These are phyloP conservation scores for Blastobotrys ciferrii DNA, from an alignment of 1,139 yeast species.

Conservation along the genomic window DNA sequence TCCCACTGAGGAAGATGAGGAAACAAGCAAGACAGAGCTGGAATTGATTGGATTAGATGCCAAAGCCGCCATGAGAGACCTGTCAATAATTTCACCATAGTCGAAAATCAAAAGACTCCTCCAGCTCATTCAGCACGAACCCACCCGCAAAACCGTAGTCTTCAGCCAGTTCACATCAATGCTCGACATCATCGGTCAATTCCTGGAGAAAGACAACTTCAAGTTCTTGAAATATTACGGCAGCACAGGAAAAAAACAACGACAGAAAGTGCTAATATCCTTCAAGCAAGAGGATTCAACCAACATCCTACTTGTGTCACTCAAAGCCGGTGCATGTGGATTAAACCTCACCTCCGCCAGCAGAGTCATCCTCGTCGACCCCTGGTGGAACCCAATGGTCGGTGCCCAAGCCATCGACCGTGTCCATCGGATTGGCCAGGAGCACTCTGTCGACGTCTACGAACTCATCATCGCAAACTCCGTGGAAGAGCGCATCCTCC, in stretches of 20 bases:
- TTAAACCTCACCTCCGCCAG: constrained; percentile 56
- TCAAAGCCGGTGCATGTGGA: constrained; percentile 59
- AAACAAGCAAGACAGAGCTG: background rate
- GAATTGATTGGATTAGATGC: too few relatives aligned
- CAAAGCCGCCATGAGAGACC: too few relatives aligned
- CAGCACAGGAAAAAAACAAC: constrained; percentile 39
- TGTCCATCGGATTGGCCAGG: constrained; percentile 61
- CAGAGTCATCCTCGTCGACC: constrained; percentile 56
- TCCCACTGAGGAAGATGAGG: constrained; percentile 18
- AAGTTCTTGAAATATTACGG: constrained; percentile 48
- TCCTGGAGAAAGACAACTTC: constrained; percentile 40
- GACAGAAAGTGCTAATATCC: constrained; percentile 41
- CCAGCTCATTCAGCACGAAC: constrained; percentile 37
- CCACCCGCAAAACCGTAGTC: constrained; percentile 50
- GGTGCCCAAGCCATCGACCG: constrained; percentile 62
- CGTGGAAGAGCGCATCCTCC: constrained; percentile 51
- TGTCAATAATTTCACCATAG: too few relatives aligned
- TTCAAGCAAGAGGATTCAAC: constrained; percentile 39
- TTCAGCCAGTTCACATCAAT: constrained; percentile 55
- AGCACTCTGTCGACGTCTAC: constrained; percentile 51
- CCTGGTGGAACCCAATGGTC: constrained; percentile 68
- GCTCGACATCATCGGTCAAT: constrained; percentile 43
- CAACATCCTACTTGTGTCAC: constrained; percentile 51
- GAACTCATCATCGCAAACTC: constrained; percentile 46
- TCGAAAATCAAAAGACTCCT: constrained; percentile 40